These are phyloP conservation scores for Gentiana macrophylla DNA, from an alignment of 257 asterid species.

Conservation along the genomic window DNA sequence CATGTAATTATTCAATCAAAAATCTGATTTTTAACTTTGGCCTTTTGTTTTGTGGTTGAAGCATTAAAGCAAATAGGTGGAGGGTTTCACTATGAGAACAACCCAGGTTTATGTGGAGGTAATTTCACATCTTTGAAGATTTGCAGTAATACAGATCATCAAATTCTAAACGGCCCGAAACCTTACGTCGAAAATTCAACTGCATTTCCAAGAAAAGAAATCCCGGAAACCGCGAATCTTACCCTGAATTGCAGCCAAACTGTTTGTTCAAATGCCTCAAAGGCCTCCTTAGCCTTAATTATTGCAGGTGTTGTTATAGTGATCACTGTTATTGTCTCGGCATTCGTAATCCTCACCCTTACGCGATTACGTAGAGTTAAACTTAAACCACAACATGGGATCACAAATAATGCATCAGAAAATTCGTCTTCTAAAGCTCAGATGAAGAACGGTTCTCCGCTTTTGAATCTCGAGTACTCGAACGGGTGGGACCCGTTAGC, in stretches of 20 bases:
- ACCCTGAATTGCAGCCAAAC: slow-evolving; percentile 50
- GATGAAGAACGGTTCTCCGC: slow-evolving; percentile 76
- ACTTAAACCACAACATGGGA: slow-evolving; percentile 35
- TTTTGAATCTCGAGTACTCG: slow-evolving; percentile 78
- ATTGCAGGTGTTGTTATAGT: slow-evolving; percentile 47
- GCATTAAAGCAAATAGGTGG: slow-evolving; percentile 70
- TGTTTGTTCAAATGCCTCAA: slow-evolving; percentile 41
- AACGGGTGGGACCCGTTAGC: slow-evolving; percentile 92
- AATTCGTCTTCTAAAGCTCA: slow-evolving; percentile 29
- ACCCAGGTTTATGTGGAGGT: slow-evolving; percentile 68
- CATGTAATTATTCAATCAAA: neutral
- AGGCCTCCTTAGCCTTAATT: slow-evolving; percentile 49
- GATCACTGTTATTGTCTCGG: slow-evolving; percentile 29
- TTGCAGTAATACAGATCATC: slow-evolving; percentile 34
- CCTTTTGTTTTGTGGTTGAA: slow-evolving; percentile 27
- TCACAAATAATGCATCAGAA: slow-evolving; percentile 26
- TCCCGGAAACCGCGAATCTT: slow-evolving; percentile 78
- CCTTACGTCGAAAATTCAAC: slow-evolving; percentile 48
- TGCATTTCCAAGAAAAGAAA: slow-evolving; percentile 42
- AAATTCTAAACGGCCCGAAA: slow-evolving; percentile 37
- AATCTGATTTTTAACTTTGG: neutral
- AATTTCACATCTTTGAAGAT: slow-evolving; percentile 48
- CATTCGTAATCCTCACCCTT: slow-evolving; percentile 36
- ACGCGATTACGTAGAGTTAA: slow-evolving; percentile 39
- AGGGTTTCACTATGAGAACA: slow-evolving; percentile 65